These are phyloP conservation scores for Nicotiana paniculata DNA, from an alignment of 257 asterid genomes.

Conservation along the genomic window DNA sequence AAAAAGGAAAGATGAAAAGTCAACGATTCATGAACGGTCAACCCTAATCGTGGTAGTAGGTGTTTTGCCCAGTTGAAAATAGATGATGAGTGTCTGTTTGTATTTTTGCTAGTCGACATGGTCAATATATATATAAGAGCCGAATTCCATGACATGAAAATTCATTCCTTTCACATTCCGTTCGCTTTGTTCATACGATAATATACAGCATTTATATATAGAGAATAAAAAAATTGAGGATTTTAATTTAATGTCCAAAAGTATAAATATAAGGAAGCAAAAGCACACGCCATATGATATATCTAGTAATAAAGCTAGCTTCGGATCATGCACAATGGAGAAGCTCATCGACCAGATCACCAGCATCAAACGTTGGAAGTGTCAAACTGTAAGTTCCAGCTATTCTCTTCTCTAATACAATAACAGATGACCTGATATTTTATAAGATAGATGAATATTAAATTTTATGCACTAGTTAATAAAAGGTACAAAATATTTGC, in stretches of 20 bases:
- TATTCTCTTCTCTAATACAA: not conserved
- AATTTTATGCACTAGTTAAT: too few relatives aligned
- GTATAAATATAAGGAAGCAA: not conserved
- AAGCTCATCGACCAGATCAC: not conserved
- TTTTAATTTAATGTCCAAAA: not conserved
- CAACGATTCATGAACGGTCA: too few relatives aligned
- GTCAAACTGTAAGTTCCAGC: not conserved
- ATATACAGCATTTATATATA: not conserved
- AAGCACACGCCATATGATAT: not conserved
- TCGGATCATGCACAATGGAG: not conserved
- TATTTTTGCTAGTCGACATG: not conserved
- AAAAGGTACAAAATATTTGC: too few relatives aligned
- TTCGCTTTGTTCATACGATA: not conserved
- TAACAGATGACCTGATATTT: too few relatives aligned
- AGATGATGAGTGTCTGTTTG: not conserved
- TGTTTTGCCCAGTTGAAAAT: too few relatives aligned
- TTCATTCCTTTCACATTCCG: not conserved
- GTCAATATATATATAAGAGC: not conserved
- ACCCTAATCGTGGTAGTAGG: too few relatives aligned
- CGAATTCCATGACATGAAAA: not conserved
- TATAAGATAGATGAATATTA: too few relatives aligned
- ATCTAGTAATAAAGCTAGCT: not conserved
- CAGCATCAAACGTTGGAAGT: not conserved
- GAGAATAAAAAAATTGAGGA: not conserved
- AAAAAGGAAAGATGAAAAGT: too few relatives aligned